A percentile compares a stretch with the other conserved stretches of the same genome.
These are phyloP conservation scores for Elsinoe necatrix DNA, from an alignment of 2,329 filamentous ascomycete genomes.

Conservation along the genomic window DNA sequence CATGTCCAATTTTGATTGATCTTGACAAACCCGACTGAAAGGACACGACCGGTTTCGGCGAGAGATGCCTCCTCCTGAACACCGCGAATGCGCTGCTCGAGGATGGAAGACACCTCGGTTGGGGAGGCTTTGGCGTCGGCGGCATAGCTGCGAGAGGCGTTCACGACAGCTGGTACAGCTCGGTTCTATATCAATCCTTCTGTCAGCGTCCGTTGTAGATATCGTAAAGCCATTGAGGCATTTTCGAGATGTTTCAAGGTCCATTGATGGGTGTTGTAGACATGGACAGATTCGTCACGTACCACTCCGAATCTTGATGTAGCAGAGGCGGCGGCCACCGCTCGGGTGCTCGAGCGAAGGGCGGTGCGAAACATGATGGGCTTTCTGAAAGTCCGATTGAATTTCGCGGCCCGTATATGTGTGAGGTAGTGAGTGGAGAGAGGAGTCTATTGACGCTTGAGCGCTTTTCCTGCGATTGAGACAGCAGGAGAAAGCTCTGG, in stretches of 20 bases:
- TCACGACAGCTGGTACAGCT: slow-evolving; percentile 72
- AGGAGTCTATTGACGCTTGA: slow-evolving; percentile 17
- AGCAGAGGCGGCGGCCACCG: slow-evolving; percentile 87
- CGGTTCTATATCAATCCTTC: slow-evolving; percentile 60
- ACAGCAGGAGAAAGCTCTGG: slow-evolving; percentile 14
- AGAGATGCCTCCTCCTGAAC: slow-evolving; percentile 94
- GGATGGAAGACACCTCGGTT: slow-evolving; percentile 97
- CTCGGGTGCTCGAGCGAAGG: slow-evolving; percentile 92
- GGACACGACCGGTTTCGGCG: slow-evolving; percentile 96
- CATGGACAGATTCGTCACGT: slow-evolving; percentile 49
- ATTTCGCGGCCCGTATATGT: slow-evolving; percentile 18
- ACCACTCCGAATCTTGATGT: slow-evolving; percentile 86
- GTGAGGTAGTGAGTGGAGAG: slow-evolving; percentile 19
- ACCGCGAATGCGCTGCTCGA: slow-evolving; percentile 98
- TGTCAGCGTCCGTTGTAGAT: slow-evolving; percentile 35
- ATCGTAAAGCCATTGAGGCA: slow-evolving; percentile 19
- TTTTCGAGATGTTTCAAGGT: slow-evolving; percentile 31
- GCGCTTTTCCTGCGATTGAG: slow-evolving; percentile 15
- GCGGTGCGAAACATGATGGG: slow-evolving; percentile 92
- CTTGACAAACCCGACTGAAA: slow-evolving; percentile 88
- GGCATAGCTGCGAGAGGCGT: slow-evolving; percentile 77
- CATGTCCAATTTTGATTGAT: slow-evolving; percentile 19
- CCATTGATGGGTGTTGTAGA: slow-evolving; percentile 35
- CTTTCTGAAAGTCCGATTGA: slow-evolving; percentile 18
- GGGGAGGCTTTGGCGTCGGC: slow-evolving; percentile 88